Conservation (phyloP, 2,329 filamentous ascomycete genomes). For the Tolypocladium ovalisporum region DNA sequence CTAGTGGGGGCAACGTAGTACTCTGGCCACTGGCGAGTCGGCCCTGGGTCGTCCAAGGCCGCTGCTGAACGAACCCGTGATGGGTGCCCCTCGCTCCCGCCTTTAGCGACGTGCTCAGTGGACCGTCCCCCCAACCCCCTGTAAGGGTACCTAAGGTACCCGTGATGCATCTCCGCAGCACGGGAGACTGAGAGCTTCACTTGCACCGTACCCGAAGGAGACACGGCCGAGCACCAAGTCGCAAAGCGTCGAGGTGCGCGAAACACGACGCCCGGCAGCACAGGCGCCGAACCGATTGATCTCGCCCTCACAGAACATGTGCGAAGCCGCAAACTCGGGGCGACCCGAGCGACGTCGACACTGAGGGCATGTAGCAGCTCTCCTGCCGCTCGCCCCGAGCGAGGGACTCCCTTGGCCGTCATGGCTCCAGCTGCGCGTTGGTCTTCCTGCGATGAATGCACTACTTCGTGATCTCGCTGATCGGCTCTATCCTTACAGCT, state of each 20-base stretch:
- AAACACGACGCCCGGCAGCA: neutral
- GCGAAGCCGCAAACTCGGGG: conserved; percentile 1
- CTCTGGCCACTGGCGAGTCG: neutral
- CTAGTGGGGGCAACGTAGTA: neutral
- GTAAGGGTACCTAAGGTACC: neutral
- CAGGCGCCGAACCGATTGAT: neutral
- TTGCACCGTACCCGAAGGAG: neutral
- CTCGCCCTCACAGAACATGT: neutral
- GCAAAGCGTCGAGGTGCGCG: neutral
- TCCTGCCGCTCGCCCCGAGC: neutral
- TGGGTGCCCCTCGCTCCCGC: neutral
- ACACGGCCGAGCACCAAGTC: neutral
- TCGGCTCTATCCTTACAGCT: conserved; percentile 5
- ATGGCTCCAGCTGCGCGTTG: conserved; percentile 17
- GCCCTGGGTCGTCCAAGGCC: neutral
- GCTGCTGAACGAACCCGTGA: neutral
- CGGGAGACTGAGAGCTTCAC: neutral
- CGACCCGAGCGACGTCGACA: neutral
- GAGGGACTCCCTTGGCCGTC: conserved; percentile 9
- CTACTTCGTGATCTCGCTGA: neutral
- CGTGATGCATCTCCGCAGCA: neutral
- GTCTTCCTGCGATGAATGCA: conserved; percentile 6
- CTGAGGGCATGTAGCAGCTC: conserved; percentile 5
- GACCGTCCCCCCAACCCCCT: neutral
- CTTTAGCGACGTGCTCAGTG: neutral